These are phyloP conservation scores for Clonostachys rhizophaga DNA, from an alignment of 2,329 filamentous ascomycete species.

Conservation along the genomic window DNA sequence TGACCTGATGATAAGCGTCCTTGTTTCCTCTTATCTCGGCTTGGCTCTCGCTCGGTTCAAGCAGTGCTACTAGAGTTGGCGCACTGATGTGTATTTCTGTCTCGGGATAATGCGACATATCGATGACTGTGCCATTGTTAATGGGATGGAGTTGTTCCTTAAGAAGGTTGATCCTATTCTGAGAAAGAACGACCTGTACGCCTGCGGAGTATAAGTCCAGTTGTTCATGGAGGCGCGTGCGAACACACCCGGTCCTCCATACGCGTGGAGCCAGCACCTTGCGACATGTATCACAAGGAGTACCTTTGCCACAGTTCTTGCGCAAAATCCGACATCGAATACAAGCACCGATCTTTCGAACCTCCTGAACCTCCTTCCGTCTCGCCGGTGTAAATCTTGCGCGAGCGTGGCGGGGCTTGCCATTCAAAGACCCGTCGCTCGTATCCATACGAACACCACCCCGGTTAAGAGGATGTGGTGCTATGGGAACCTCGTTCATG, in stretches of 20 bases:
- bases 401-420: conserved; percentile 46
- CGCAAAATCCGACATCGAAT: conserved; percentile 62
- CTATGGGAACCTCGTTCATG: conserved; percentile 15
- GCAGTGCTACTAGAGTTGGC: conserved; percentile 20
- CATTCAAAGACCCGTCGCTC: conserved; percentile 33
- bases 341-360: conserved; percentile 61
- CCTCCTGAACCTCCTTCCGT: conserved; percentile 61
- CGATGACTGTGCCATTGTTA: conserved; percentile 44
- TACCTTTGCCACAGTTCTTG: conserved; percentile 62
- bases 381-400: conserved; percentile 52
- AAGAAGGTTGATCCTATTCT: conserved; percentile 51
- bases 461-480: conserved; percentile 24
- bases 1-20: conserved; percentile 26
- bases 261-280: conserved; percentile 59
- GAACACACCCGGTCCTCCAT: conserved; percentile 61
- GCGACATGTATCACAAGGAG: conserved; percentile 58
- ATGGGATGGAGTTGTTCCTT: conserved; percentile 45
- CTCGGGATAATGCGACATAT: conserved; percentile 56
- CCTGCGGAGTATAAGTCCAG: conserved; percentile 60
- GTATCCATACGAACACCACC: conserved; percentile 52
- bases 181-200: conserved; percentile 57
- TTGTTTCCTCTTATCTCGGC: conserved; percentile 24
- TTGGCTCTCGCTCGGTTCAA: conserved; percentile 27
- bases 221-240: conserved; percentile 57
- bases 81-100: conserved; percentile 36